phyloP scores from a whole-genome alignment of 2,329 filamentous ascomycete genomes.

The Sclerotinia minor region DNA sequence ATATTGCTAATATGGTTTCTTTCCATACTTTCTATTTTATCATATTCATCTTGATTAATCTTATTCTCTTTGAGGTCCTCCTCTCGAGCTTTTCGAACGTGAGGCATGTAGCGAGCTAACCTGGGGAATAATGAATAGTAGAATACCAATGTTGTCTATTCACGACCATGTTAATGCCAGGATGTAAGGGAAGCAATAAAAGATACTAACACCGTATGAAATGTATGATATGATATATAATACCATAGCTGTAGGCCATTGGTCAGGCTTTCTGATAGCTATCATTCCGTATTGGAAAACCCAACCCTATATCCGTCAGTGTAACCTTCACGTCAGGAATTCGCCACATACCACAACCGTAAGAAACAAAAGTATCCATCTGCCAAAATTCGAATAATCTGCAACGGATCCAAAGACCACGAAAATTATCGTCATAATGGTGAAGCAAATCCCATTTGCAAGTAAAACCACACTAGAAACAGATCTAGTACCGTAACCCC shows the following conservation, averaged over 20 bases:
- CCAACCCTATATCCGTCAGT: conserved; percentile 41
- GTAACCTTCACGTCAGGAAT: background rate
- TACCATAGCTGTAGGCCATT: conserved; percentile 47
- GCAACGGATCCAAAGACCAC: conserved; percentile 46
- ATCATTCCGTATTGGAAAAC: conserved; percentile 46
- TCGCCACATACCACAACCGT: conserved; percentile 40
- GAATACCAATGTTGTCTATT: conserved; percentile 45
- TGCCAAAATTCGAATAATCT: conserved; percentile 47
- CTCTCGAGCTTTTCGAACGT: conserved; percentile 46
- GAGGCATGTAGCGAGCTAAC: conserved; percentile 45
- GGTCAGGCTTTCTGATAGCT: conserved; percentile 42
- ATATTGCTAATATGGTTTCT: conserved; percentile 47
- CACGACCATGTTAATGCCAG: background rate
- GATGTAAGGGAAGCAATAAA: background rate
- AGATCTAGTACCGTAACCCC: conserved; percentile 44
- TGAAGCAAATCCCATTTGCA: conserved; percentile 47
- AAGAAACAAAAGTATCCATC: conserved; percentile 45
- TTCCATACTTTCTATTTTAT: conserved; percentile 46
- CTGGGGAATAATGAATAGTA: conserved; percentile 46
- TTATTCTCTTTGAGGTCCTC: conserved; percentile 45
- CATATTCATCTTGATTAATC: conserved; percentile 44
- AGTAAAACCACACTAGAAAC: conserved; percentile 46
- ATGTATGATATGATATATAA: conserved; percentile 46
- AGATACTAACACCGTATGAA: conserved; percentile 37
- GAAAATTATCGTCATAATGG: conserved; percentile 47